Evolutionary conservation across 108 stramenopile genomes (phyloP), one percentile per base, ranked within the genome.

Genomic region (Discostella stelligeroides): DNA sequence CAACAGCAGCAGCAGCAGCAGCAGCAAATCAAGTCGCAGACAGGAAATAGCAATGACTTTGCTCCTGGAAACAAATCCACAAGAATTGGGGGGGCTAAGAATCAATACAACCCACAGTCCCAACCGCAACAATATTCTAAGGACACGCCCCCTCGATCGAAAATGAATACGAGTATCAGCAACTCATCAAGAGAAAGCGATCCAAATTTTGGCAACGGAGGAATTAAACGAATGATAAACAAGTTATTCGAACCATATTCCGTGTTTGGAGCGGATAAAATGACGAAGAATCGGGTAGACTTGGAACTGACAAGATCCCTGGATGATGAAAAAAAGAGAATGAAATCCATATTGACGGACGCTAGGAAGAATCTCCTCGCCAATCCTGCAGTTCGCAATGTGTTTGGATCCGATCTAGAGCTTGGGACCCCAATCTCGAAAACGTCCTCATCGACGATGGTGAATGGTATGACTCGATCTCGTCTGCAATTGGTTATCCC

Each of bases 391-490:
- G 54, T 59, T 13, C 10, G 54, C 7, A n/a, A 29, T 28, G 15
- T 57, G 1, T 21, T 68, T 54, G 66, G 66, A 27, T 13, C 43
- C 7, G 66, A 57, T n/a, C 17, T 68, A n/a, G 29, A 24, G 25
- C n/a, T 68, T n/a, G 66, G 55, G 14, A 27, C 18, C 15, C 56
- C 66, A 0, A 57, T 59, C 6, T 42, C 57, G 5, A 24, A 37
- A 23, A 28, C 57, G 0, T 57, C 27, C 7, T 29, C 57, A 38
- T 59, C 66, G 55, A 59, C 42, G 29, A 68, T 56, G 57, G 55
- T 68, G n/a, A 68, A 68, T 34, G 66, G 29, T 7, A 21, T 68
- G 54, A 68, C 28, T 7, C 24, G 55, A n/a, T 59, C 57, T 15
- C 54, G 55, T 4, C 21, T 68, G 1, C 57, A 68, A 48, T 27